Evolutionary conservation across 208 protist genomes (phyloP), one percentile per base, ranked within the genome.

Genomic region (Crithidia fasciculata): DNA sequence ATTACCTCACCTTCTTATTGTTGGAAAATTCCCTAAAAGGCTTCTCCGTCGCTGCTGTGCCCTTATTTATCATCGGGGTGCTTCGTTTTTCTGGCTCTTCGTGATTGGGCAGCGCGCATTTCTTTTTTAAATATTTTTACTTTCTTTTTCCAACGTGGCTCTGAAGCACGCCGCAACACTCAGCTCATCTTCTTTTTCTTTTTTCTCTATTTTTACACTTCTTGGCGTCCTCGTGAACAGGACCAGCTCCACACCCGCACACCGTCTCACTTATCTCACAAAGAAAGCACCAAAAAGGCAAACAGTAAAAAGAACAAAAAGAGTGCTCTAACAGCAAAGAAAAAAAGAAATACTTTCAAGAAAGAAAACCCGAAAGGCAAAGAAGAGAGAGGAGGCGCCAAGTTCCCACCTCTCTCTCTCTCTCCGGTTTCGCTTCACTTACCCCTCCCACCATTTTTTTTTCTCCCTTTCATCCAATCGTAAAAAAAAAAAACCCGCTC

Each of bases 151-250:
- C 28, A 28, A 28, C 28, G 28, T 28, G 28, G 28, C 28, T 28
- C 28, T 28, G 28, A 28, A 28, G 1, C 28, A 28, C 28, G 28
- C 28, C 28, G 28, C 28, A 1, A 28, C 28, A 28, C 28, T 28
- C 28, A 28, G n/a, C 50, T 41, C 50, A 53, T 57, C 39, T 69
- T 36, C 9, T 69, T 69, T 57, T 69, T 69, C 57, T 41, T 28
- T 54, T 49, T 69, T 43, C 19, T 15, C 47, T 10, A 37, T 57
- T 50, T 50, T 36, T 12, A 8, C 15, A 16, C 8, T 55, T 9
- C 15, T 55, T 55, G 12, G 12, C 50, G 28, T 28, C 28, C 28
- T 28, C 28, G 28, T 28, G 28, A 28, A 28, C 28, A 28, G 28
- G 28, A 28, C 28, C 28, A 28, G 45, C 45, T 49, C 45, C 45